Conservation (phyloP, 2,329 filamentous ascomycete species). For the Penicillium palitans region DNA sequence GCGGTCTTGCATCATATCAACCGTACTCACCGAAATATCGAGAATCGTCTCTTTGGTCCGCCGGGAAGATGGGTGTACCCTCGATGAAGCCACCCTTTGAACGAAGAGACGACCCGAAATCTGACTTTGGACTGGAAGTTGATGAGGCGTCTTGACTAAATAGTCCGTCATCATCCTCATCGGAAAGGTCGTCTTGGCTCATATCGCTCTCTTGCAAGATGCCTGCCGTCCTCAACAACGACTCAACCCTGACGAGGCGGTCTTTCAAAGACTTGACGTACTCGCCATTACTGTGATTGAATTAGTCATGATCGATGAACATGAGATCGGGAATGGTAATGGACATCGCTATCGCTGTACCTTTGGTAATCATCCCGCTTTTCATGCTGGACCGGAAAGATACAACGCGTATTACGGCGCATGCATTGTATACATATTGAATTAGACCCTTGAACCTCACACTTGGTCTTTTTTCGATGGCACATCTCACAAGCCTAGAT, state of each 20-base stretch:
- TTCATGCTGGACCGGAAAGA: constrained; percentile 91
- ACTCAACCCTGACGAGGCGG: constrained; percentile 85
- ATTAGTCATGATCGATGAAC: not conserved
- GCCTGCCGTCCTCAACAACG: constrained; percentile 77
- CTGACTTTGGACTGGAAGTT: constrained; percentile 11
- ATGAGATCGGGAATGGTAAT: not conserved
- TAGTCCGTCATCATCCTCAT: constrained; percentile 14
- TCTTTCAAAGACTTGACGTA: constrained; percentile 95
- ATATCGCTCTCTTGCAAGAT: constrained; percentile 77
- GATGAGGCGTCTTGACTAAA: constrained; percentile 14
- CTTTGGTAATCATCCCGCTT: constrained; percentile 89
- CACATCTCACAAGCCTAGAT: constrained; percentile 85
- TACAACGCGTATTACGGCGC: constrained; percentile 92
- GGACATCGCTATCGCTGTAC: constrained; percentile 47
- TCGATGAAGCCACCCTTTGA: constrained; percentile 46
- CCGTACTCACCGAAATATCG: constrained; percentile 64
- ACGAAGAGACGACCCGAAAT: constrained; percentile 9
- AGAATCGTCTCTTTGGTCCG: constrained; percentile 84
- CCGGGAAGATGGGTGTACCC: constrained; percentile 78
- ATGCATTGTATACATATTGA: constrained; percentile 75
- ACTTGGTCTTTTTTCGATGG: constrained; percentile 84
- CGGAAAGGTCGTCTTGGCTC: constrained; percentile 43
- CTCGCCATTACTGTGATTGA: constrained; percentile 64
- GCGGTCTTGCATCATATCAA: not conserved
- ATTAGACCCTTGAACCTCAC: constrained; percentile 82